Base-by-base conservation (phyloP, 768 basidiomycete species). In the Hericium coralloides region DNA sequence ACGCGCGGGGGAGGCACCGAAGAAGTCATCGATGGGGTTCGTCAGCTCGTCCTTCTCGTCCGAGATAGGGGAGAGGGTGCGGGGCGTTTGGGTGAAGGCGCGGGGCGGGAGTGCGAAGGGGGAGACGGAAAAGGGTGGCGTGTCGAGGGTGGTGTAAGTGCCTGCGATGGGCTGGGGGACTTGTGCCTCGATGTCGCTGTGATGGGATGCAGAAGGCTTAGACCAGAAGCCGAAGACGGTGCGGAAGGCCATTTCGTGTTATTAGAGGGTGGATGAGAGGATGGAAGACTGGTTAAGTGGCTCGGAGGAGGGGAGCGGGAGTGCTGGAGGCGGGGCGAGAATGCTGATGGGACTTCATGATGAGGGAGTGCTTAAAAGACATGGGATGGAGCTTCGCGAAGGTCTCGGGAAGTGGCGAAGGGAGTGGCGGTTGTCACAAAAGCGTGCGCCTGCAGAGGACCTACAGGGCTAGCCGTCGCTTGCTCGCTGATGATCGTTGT, bases 21-120 rank as follows among this genome's bases (percentile, higher is more conserved):
- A 55, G 54, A 55, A 55, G 36, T 18, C 23, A 26, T 55, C 47
- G 54, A 55, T 22, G 15, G 54, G 25, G 47, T 47, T 36, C 15
- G 41, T 49, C 3, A 37, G 17, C 20, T 18, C 25, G 14, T 49
- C 48, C 41, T 43, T 49, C 20, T 43, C 10, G 31, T 39, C 38
- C 8, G 55, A 15, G n/a, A 45, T 20, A 9, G 53, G 53, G 17
- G 53, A 54, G 7, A 41, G 41, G 20, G 38, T 43, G 23, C 53
- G 53, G 20, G 53, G 53, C 37, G 26, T 22, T 12, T 20, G 18
- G 53, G 53, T 54, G 26, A 36, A 36, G 14, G 38, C 37, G 12
- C 26, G 39, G 22, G 39, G 26, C 10, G 53, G 53, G 26, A 20
- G 15, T 38, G 20, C 9, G 53, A 54, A 41, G 26, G 9, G 31